phyloP scores from a whole-genome alignment of 768 basidiomycete genomes.

The Rubroboletus pulcherrimus region DNA sequence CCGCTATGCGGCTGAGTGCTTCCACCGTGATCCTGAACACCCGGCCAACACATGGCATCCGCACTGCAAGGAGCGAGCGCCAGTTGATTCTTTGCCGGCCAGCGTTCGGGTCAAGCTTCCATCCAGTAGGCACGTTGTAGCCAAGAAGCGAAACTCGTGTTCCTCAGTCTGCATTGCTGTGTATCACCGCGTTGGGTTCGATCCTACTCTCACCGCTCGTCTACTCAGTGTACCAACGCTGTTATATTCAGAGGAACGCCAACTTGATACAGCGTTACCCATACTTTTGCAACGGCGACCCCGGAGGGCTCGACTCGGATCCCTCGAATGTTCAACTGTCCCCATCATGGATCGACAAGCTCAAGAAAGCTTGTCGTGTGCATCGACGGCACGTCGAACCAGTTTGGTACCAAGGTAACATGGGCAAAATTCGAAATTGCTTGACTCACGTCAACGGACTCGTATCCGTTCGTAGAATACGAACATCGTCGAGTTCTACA shows the following conservation, averaged over 20 bases:
- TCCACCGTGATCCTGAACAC: background rate
- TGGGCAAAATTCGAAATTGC: background rate
- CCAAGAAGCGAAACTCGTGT: slow-evolving; percentile 8
- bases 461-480: slow-evolving; percentile 31
- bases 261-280: background rate
- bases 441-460: background rate
- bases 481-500: slow-evolving; percentile 40
- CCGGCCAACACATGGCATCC: background rate
- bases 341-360: background rate
- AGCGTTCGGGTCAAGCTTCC: background rate
- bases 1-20: slow-evolving; percentile 30
- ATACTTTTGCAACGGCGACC: slow-evolving; percentile 1
- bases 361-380: slow-evolving; percentile 30
- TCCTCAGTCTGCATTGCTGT: background rate
- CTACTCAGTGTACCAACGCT: background rate
- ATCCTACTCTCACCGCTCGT: background rate
- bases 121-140: slow-evolving; percentile 10
- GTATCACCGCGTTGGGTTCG: background rate
- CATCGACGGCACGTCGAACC: slow-evolving; percentile 41
- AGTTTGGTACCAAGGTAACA: slow-evolving; percentile 33
- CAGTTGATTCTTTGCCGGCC: background rate
- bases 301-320: background rate
- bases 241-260: background rate
- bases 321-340: slow-evolving; percentile 6
- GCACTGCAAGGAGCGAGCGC: background rate